These are phyloP conservation scores for Fusarium chuoi DNA, from an alignment of 2,329 filamentous ascomycete genomes.

Conservation along the genomic window DNA sequence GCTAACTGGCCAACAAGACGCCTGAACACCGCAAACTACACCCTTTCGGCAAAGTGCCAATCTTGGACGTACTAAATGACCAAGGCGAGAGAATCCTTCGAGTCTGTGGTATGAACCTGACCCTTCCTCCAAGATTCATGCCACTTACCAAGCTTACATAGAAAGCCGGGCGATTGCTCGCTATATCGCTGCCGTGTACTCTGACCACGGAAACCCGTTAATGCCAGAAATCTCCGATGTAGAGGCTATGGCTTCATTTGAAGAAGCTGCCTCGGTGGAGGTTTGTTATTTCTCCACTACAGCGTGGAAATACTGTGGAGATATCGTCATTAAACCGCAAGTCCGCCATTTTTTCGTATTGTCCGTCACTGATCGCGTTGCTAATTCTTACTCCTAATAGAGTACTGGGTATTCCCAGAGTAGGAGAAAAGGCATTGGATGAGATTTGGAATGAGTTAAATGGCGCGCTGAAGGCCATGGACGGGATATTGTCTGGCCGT, in stretches of 20 bases:
- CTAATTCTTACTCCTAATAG: accelerated
- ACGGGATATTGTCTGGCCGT: neutral
- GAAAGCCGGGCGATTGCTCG: neutral
- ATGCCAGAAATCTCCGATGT: accelerated
- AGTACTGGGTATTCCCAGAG: neutral
- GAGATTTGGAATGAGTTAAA: accelerated
- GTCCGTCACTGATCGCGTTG: accelerated
- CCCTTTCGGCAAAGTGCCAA: neutral
- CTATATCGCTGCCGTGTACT: accelerated
- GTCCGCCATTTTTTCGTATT: accelerated
- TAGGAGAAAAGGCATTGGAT: accelerated
- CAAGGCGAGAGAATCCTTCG: accelerated
- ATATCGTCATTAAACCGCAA: neutral
- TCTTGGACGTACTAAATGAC: accelerated
- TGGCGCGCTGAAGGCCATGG: accelerated
- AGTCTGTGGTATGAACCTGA: neutral
- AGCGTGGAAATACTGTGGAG: neutral
- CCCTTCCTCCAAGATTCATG: accelerated
- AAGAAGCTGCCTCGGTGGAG: neutral
- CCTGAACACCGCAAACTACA: neutral
- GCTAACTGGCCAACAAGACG: neutral
- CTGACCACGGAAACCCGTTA: accelerated
- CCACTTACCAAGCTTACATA: accelerated
- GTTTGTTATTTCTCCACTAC: neutral
- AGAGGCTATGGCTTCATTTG: neutral